Evolutionary conservation across 2,329 filamentous ascomycete genomes (phyloP), one percentile per base, ranked within the genome.

Genomic region (Ramularia endophylla): DNA sequence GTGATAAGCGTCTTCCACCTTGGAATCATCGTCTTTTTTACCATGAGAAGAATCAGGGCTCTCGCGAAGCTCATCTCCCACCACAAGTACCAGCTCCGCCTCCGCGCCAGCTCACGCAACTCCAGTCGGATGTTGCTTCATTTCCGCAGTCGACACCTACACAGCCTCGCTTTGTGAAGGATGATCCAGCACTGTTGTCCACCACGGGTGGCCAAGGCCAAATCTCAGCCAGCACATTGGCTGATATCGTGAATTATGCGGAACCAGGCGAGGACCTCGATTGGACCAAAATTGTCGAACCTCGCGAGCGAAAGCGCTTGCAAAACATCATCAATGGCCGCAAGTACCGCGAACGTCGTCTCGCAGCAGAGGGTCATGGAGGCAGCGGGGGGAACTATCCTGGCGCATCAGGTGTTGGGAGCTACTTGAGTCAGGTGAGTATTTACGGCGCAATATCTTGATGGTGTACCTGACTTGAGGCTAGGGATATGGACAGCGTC

Each of bases 1-100:
- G 87, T 40, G 86, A 94, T 64, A 83, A 86, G 65, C 81, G 82
- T 51, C 73, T 95, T 0, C 89, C 90, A 7, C 78, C 80, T 19
- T 88, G 83, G 81, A 80, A 80, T 3, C 80, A 80, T 58, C 77
- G 81, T 46, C 70, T 90, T 34, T 87, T 88, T 59, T 58, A 55
- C 27, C 51, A 60, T 42, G 70, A 73, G 43, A 62, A 65, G 20
- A 58, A 64, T 31, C 55, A 65, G 54, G 60, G 59, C 16, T 56
- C 55, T 7, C 53, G 57, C 36, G 55, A 58, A 47, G 53, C 55
- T 15, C 36, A 49, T 25, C 27, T 54, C 16, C 50, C 49, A 3
- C 6, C 27, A 15, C 28, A 16, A 15, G 17, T 32, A 32, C 8
- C 13, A 40, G 28, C 39, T 16, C 36, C 44, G 18, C 47, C 47